A percentile compares a stretch with the other conserved stretches of the same genome.
These are phyloP conservation scores for Saturnispora gosingensis DNA, from an alignment of 805 yeast species.

Conservation along the genomic window DNA sequence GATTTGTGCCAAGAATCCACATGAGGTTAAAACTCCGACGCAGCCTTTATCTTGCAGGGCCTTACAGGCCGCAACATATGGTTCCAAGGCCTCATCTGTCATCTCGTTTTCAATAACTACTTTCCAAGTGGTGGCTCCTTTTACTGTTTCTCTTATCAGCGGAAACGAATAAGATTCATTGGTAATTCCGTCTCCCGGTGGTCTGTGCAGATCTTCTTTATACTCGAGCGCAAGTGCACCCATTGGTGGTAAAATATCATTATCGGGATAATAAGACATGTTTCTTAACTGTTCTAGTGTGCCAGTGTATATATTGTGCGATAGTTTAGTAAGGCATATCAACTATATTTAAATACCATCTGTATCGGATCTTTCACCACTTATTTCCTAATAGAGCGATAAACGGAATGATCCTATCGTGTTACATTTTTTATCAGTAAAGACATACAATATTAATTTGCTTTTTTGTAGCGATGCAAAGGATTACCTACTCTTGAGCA, in stretches of 20 bases:
- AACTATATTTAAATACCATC: no score
- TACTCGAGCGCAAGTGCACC: conserved; percentile 24
- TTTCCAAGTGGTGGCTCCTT: conserved; percentile 22
- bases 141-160: conserved; percentile 18
- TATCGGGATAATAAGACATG: conserved; percentile 20
- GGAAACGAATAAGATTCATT: conserved; percentile 21
- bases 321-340: neutral
- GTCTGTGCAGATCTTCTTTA: conserved; percentile 28
- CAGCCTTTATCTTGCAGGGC: conserved; percentile 25
- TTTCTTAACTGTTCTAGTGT: neutral
- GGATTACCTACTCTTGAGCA: no score
- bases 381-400: neutral
- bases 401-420: neutral
- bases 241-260: conserved; percentile 20
- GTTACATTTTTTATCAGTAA: neutral
- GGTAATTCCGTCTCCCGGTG: conserved; percentile 27
- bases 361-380: neutral
- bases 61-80: conserved; percentile 22
- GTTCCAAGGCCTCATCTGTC: conserved; percentile 21
- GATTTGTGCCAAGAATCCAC: conserved; percentile 29
- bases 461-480: neutral
- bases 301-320: neutral
- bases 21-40: conserved; percentile 28
- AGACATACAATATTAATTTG: neutral
- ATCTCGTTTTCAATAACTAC: conserved; percentile 20